Evolutionary conservation across 2,329 filamentous ascomycete genomes (phyloP), one percentile per base, ranked within the genome.

Genomic region (Xylariaceae sp.): DNA sequence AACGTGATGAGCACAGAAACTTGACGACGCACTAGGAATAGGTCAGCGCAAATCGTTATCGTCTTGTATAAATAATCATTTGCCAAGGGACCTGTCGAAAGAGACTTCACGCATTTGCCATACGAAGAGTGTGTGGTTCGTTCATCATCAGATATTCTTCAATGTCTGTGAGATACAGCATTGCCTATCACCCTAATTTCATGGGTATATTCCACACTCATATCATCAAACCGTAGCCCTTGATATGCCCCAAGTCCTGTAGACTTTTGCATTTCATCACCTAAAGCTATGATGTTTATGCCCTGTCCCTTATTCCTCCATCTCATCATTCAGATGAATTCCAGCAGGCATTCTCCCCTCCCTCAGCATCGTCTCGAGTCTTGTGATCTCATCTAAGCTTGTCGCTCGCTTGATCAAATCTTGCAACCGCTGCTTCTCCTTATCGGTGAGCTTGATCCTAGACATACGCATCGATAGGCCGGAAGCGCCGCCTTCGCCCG

Each of bases 331-430:
- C 31, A 76, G 69, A 31, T 84, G 79, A 28, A 87, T 83, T 24
- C 87, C 90, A 29, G 83, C 81, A 2, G 94, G 94, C 74, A 98
- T 82, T 69, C 90, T 82, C 1, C 95, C 95, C 74, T 98, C 94
- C 61, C 91, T 90, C 64, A 98, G 77, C 75, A 95, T 91, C 79
- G 94, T 96, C 79, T 99, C 95, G 71, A 99, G 74, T 65, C 86
- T 83, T 55, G 91, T 88, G 71, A 99, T 96, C 78, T 98, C 95
- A 66, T 92, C 89, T 69, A 99, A 74, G 70, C 89, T 96, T 73
- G 89, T 92, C 5, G 95, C 94, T 69, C 91, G 91, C 75, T 87
- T 87, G 74, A 99, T 96, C 77, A 94, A 82, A 69, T 92, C 88
- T 76, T 96, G 88, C 60, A 98, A 85, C 63, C 86, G 85, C 80